Base-by-base conservation (phyloP, 495 filamentous ascomycete genomes). In the Aspergillus affinis region DNA sequence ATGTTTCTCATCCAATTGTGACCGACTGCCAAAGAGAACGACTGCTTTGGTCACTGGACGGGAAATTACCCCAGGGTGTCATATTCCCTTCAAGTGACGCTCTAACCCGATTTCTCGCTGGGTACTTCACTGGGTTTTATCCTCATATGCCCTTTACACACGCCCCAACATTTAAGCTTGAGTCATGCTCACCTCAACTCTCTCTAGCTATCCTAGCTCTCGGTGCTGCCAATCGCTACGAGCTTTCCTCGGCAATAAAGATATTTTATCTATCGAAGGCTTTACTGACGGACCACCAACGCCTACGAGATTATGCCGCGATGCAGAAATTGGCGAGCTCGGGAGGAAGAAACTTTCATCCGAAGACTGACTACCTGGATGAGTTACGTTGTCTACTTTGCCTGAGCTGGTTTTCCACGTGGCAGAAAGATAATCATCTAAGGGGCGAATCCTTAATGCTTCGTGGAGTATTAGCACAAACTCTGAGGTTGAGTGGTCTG, bases 91-190 rank as follows among this genome's bases (percentile, higher is more conserved):
- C 54, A 2, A 57, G 12, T 18, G 17, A 32, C 17, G 13, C 54
- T 4, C 30, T 57, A 3, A 57, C 54, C 8, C 44, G 54, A 27
- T 57, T 27, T 18, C n/a, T 57, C n/a, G 45, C 54, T 15, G 54
- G 54, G 1, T 57, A 57, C 48, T 57, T 57, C 23, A 48, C 54
- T 12, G 54, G 54, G 26, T 57, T 57, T 13, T 57, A 57, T 32
- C 44, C 54, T 12, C 45, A 57, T 3, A 46, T 30, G 15, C 45
- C 54, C 9, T 48, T 57, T 20, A 57, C 54, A 5, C 54, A 57
- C 18, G 46, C 46, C 1, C 54, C 54, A 6, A 57, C 54, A 18
- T 57, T 57, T 8, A 57, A 32, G 18, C 9, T 57, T 18, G 41
- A 48, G 1, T 4, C 17, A 30, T 57, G 54, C 54, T 49, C 54